Conservation (phyloP, 306 rosid species). For the Prinsepia uniflora region DNA sequence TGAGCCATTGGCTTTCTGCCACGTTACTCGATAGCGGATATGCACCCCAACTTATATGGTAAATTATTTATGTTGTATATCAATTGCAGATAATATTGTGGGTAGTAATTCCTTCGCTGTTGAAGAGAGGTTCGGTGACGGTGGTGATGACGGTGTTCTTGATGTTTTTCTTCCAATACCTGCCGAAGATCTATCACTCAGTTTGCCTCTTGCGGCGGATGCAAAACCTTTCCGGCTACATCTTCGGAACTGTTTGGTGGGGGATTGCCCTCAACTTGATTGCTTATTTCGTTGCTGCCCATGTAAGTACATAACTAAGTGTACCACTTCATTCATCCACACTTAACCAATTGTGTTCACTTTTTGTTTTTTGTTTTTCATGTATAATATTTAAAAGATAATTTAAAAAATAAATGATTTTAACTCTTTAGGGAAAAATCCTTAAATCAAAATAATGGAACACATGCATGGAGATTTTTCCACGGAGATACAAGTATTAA, state of each 20-base stretch:
- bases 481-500: too few relatives aligned
- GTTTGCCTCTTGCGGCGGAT: conserved; percentile 77
- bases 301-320: conserved; percentile 63
- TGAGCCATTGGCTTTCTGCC: too few relatives aligned
- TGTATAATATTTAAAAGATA: too few relatives aligned
- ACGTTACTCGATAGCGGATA: too few relatives aligned
- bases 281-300: conserved; percentile 92
- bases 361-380: too few relatives aligned
- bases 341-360: too few relatives aligned
- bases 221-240: conserved; percentile 74
- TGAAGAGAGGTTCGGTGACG: conserved; percentile 61
- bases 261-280: conserved; percentile 90
- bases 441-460: too few relatives aligned
- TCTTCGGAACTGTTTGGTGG: conserved; percentile 97
- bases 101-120: conserved; percentile 60
- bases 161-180: conserved; percentile 74
- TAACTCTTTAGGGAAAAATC: too few relatives aligned
- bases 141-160: conserved; percentile 70
- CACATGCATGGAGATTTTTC: too few relatives aligned
- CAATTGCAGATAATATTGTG: conserved; percentile 64
- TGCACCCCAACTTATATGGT: too few relatives aligned
- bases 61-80: too few relatives aligned
- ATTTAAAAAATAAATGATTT: too few relatives aligned
- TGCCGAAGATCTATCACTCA: conserved; percentile 83
- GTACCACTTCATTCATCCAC: background rate